Evolutionary conservation across 495 filamentous ascomycete genomes (phyloP), one percentile per base, ranked within the genome.

Genomic region (Hypoxylon fragiforme): DNA sequence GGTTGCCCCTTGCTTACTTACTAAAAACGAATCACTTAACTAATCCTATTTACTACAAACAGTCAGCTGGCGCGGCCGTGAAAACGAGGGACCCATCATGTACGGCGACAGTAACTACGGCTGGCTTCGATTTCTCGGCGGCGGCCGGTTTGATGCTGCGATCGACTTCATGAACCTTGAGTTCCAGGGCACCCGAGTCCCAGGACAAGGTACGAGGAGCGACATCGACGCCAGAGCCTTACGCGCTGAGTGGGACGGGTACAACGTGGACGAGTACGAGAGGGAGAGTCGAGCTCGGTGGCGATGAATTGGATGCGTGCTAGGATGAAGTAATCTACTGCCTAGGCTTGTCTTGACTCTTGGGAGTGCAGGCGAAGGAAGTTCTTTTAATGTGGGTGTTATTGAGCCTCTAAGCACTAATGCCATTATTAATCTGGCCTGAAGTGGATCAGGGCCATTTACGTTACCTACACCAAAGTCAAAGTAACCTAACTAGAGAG

Each of bases 21-120:
- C n/a, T n/a, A n/a, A n/a, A n/a, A n/a, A n/a, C n/a, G n/a, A n/a
- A n/a, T n/a, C n/a, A n/a, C n/a, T n/a, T n/a, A n/a, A n/a, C n/a
- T n/a, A n/a, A n/a, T n/a, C n/a, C n/a, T n/a, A n/a, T n/a, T n/a
- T n/a, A n/a, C n/a, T n/a, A n/a, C n/a, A n/a, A 12, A 6, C 12
- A 34, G 31, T 74, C 45, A 26, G 18, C 7, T 73, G 70, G 72
- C 69, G 70, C 7, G 70, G 64, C 0, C 40, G 49, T 18, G 66
- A 73, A 34, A 12, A 13, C 0, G 55, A 66, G 2, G 62, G 59
- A 0, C 58, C 31, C 2, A 45, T 55, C 2, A 32, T 45, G 3
- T 48, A 57, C 9, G 64, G 55, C 3, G 24, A 57, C 7, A 9
- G 32, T 22, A 26, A 66, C 6, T 21, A 35, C 2, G 69, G 67